Base-by-base conservation (phyloP, 2,329 filamentous ascomycete species). In the Arachnomyces sp. region DNA sequence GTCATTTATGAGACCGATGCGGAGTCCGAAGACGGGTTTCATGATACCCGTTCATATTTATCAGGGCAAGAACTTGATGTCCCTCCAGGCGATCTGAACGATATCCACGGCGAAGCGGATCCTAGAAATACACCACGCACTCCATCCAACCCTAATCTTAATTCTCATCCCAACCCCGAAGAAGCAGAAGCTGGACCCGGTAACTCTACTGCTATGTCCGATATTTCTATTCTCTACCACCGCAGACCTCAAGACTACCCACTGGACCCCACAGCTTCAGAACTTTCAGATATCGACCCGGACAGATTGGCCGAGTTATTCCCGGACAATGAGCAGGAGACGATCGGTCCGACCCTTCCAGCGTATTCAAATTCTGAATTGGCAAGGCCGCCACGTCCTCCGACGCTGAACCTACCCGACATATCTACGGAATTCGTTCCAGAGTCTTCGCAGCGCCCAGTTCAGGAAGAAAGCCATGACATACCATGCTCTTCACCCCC, bases 1-100 rank as follows among this genome's bases (percentile, higher is more conserved):
- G 55, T 67, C n/a, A 46, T 67, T 11, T 66, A 66, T 47, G 64
- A 66, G 38, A 67, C 64, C 2, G 64, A 66, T 46, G 61, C 54
- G 2, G 63, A 66, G n/a, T 52, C 57, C 9, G 59, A 65, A 11
- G 53, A 55, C 18, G 54, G 61, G 7, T 40, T 48, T 12, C 47
- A 57, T n/a, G 47, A 57, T 30, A 49, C 49, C 6, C 36, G 40
- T 12, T 42, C 51, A 3, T 41, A 47, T 34, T 34, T 31, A 28
- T 38, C 49, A 21, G 42, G 40, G 14, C 44, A 46, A 17, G 44
- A n/a, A n/a, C n/a, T 42, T 12, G 16, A 38, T 18, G 30, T 39
- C 13, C 32, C 21, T 25, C 21, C 21, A 25, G 21, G 21, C 9
- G 21, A 5, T 25, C 21, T 25, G 21, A 9, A 25, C 21, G 5